Percentiles rank a stretch among this genome's conserved stretches.
Conservation (phyloP, 176 grass and related monocot species). For the Lolium rigidum region DNA sequence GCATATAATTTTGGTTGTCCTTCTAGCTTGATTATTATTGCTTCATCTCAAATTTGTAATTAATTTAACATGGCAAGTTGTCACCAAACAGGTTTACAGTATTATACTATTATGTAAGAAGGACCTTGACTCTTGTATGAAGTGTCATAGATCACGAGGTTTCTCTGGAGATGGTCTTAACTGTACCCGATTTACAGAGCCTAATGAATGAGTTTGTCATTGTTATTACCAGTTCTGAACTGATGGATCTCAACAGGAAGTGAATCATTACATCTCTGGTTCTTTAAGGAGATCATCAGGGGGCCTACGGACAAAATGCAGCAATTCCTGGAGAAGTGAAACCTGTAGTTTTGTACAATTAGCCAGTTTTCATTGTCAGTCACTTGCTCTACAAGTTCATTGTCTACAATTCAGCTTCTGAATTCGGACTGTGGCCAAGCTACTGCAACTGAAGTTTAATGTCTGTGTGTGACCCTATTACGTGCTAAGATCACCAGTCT, state of each 20-base stretch:
- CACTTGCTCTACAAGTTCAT: neutral
- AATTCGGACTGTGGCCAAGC: slow-evolving; percentile 18
- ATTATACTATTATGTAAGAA: too few species aligned
- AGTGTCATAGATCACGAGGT: too few species aligned
- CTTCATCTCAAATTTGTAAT: neutral
- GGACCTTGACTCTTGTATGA: too few species aligned
- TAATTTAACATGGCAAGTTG: too few species aligned
- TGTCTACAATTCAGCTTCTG: too few species aligned
- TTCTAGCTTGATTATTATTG: slow-evolving; percentile 27
- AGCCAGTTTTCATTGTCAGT: neutral
- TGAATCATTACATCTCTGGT: slow-evolving; percentile 34
- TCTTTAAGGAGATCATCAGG: slow-evolving; percentile 51
- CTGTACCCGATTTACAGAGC: too few species aligned
- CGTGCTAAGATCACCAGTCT: slow-evolving; percentile 25
- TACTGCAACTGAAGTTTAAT: slow-evolving; percentile 53
- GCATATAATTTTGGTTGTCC: neutral
- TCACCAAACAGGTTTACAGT: too few species aligned
- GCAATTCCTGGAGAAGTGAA: slow-evolving; percentile 56
- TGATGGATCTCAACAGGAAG: slow-evolving; percentile 47
- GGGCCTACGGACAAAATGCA: slow-evolving; percentile 45
- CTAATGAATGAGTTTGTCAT: slow-evolving; percentile 55
- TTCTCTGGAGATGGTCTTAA: too few species aligned
- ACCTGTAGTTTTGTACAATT: slow-evolving; percentile 48
- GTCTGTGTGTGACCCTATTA: slow-evolving; percentile 45
- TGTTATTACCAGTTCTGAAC: slow-evolving; percentile 53